Percentiles rank a stretch among this genome's conserved stretches.
phyloP scores from a whole-genome alignment of 1,139 yeast genomes.

The Pichia kudriavzevii region DNA sequence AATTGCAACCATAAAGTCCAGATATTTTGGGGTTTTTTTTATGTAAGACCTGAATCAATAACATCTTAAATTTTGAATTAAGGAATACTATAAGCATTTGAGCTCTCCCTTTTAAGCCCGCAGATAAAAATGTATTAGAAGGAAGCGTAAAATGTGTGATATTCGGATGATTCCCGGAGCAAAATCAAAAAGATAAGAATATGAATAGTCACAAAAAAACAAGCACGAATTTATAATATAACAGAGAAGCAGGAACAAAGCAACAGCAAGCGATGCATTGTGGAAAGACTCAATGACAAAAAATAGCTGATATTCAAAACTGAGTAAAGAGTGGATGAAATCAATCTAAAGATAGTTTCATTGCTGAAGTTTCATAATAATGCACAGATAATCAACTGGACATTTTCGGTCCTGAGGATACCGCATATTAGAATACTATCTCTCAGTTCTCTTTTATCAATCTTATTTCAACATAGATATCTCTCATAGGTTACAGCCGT shows the following conservation, averaged over 20 bases:
- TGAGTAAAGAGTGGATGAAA: constrained; percentile 42
- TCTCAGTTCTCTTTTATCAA: constrained; percentile 19
- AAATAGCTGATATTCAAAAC: constrained; percentile 35
- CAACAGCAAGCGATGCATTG: constrained; percentile 28
- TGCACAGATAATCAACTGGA: constrained; percentile 36
- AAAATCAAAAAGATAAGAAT: constrained; percentile 30
- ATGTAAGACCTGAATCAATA: too few relatives aligned
- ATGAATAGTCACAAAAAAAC: constrained; percentile 34
- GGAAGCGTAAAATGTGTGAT: constrained; percentile 27
- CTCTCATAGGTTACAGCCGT: constrained; percentile 29
- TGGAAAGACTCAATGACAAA: constrained; percentile 35
- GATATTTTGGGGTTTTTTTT: too few relatives aligned
- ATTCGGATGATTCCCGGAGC: constrained; percentile 26
- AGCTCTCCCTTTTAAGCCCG: constrained; percentile 37
- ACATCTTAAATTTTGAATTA: constrained; percentile 25
- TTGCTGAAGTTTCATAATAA: constrained; percentile 31
- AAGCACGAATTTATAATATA: constrained; percentile 34
- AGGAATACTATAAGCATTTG: constrained; percentile 25
- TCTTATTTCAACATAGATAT: constrained; percentile 20
- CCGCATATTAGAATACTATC: constrained; percentile 13
- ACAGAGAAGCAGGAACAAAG: constrained; percentile 31
- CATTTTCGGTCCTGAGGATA: constrained; percentile 39
- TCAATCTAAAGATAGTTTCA: constrained; percentile 30
- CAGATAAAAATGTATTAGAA: constrained; percentile 34
- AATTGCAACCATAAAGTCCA: constrained; percentile 14